Conservation (phyloP, 352 stramenopile genomes). For the Globisporangium solare region DNA sequence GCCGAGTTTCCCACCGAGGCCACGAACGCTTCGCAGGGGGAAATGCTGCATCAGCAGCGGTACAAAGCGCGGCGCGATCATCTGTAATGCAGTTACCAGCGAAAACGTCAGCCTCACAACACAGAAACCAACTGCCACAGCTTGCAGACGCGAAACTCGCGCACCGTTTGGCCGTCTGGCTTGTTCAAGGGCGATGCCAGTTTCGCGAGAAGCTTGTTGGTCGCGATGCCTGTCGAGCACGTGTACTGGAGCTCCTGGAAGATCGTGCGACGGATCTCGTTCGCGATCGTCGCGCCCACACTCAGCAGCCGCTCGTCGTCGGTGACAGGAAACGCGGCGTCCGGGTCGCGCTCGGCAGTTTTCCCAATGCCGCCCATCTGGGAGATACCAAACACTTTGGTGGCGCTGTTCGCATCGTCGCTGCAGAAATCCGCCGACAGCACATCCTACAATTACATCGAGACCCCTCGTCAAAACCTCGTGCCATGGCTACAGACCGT, state of each 20-base stretch:
- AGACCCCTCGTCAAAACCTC: constrained; percentile 2
- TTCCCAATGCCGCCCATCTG: constrained; percentile 28
- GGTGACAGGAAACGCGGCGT: constrained; percentile 51
- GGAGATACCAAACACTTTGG: constrained; percentile 67
- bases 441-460: constrained; percentile 19
- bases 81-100: constrained; percentile 12
- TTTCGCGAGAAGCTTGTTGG: constrained; percentile 80
- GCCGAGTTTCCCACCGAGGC: constrained; percentile 74
- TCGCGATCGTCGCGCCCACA: constrained; percentile 54
- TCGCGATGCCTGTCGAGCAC: constrained; percentile 71
- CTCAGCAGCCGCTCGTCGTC: constrained; percentile 62
- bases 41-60: constrained; percentile 60
- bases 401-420: constrained; percentile 49
- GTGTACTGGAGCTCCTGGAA: constrained; percentile 65
- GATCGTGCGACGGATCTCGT: constrained; percentile 69
- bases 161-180: constrained; percentile 66
- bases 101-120: background rate
- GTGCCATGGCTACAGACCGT: no score
- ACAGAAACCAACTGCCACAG: no score
- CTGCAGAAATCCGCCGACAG: constrained; percentile 62
- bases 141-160: background rate
- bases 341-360: constrained; percentile 19
- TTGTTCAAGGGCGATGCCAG: constrained; percentile 79
- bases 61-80: constrained; percentile 65
- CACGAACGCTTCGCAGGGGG: constrained; percentile 66